Conservation (phyloP, 2,329 filamentous ascomycete species). For the Xylaria sp. region DNA sequence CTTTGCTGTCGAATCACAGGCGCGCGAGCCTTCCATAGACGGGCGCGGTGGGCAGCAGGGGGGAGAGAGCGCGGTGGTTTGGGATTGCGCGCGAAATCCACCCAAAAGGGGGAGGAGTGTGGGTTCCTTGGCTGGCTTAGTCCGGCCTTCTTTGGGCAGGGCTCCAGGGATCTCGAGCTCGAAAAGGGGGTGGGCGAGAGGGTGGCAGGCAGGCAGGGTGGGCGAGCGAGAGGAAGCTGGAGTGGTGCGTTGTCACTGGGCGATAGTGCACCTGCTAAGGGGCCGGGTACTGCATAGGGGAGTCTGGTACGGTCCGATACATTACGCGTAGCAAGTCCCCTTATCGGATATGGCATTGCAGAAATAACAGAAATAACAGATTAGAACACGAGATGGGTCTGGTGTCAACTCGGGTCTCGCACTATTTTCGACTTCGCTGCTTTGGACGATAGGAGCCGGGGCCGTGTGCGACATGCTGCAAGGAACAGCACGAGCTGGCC, state of each 20-base stretch:
- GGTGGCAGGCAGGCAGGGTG: constrained; percentile 9
- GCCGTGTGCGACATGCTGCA: constrained; percentile 22
- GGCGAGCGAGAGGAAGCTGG: neutral
- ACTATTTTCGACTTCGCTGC: constrained; percentile 22
- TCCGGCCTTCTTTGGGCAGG: neutral
- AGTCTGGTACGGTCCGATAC: constrained; percentile 14
- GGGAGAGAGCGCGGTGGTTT: constrained; percentile 9
- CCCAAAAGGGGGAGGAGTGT: constrained; percentile 13
- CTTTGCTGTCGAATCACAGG: constrained; percentile 29
- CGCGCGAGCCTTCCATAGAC: neutral
- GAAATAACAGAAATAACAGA: neutral
- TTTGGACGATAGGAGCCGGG: constrained; percentile 22
- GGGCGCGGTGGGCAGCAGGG: constrained; percentile 1
- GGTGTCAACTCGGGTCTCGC: constrained; percentile 20
- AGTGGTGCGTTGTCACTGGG: neutral
- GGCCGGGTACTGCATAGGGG: constrained; percentile 8
- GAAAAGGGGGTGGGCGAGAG: constrained; percentile 9
- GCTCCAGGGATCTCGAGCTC: constrained; percentile 4
- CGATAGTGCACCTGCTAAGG: constrained; percentile 12
- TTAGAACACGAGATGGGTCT: constrained; percentile 28
- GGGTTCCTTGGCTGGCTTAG: constrained; percentile 19
- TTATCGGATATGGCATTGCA: constrained; percentile 21
- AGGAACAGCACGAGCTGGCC: constrained; percentile 25
- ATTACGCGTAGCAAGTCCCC: constrained; percentile 13
- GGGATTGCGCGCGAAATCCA: constrained; percentile 19